Evolutionary conservation across 1,139 yeast species (phyloP).

Genomic region (Scheffersomyces parashehatae): DNA sequence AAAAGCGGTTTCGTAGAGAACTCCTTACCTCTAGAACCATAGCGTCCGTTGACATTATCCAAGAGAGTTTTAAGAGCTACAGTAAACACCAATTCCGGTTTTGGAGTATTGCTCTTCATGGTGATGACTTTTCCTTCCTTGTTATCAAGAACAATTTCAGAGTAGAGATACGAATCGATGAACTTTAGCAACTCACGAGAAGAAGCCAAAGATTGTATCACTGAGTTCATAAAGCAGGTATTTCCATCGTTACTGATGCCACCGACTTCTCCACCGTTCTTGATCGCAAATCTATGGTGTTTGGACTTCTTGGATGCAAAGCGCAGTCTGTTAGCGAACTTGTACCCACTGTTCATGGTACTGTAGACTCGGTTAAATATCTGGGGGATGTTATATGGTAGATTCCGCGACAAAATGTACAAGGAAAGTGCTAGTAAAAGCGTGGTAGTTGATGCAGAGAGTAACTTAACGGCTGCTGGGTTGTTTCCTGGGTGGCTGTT

Average conservation of each 20-base stretch:
- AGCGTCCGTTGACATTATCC: conserved; percentile 55
- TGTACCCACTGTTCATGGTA: conserved; percentile 11
- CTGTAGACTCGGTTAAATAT: too few species aligned
- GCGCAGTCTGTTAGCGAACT: conserved; percentile 2
- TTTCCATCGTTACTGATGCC: conserved; percentile 89
- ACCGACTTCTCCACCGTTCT: conserved; percentile 73
- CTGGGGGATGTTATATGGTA: too few species aligned
- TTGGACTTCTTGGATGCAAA: conserved; percentile 17
- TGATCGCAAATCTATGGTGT: conserved; percentile 40
- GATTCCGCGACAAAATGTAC: too few species aligned
- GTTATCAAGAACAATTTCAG: conserved; percentile 20
- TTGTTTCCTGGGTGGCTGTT: too few species aligned
- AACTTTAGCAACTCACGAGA: conserved; percentile 62
- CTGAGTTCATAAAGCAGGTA: conserved; percentile 92
- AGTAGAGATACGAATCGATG: conserved; percentile 46
- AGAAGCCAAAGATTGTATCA: conserved; percentile 79
- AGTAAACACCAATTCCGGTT: conserved; percentile 48
- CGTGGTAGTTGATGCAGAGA: too few species aligned
- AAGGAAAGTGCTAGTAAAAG: too few species aligned
- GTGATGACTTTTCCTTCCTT: conserved; percentile 19
- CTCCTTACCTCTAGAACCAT: conserved; percentile 55
- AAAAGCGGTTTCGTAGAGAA: conserved; percentile 67
- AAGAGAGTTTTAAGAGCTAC: conserved; percentile 51
- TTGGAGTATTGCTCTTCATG: conserved; percentile 33
- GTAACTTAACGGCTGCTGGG: too few species aligned